Conservation (phyloP, 805 yeast genomes). For the Metschnikowia santaceciliae region DNA sequence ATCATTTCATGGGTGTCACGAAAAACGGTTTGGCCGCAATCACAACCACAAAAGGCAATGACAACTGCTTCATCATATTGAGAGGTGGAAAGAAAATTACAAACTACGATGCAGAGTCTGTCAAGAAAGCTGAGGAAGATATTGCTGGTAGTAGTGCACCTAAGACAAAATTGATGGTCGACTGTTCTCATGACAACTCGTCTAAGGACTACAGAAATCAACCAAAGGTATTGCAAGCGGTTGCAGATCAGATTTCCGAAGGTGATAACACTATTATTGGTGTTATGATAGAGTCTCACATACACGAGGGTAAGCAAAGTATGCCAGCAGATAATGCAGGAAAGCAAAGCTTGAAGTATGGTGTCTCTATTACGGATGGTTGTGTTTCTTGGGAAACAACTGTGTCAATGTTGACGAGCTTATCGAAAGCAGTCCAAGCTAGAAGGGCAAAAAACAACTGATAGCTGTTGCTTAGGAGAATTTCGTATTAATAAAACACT, state of each 20-base stretch:
- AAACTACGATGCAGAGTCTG: constrained; percentile 76
- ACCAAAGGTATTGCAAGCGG: constrained; percentile 76
- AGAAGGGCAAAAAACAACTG: constrained; percentile 36
- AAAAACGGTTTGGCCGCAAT: constrained; percentile 96
- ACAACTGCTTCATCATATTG: constrained; percentile 83
- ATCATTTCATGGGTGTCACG: constrained; percentile 91
- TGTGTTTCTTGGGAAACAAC: constrained; percentile 92
- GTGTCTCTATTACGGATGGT: constrained; percentile 96
- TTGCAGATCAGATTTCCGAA: constrained; percentile 71
- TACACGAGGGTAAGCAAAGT: constrained; percentile 86
- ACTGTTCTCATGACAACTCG: constrained; percentile 97
- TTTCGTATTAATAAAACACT: background rate
- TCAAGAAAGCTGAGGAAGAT: constrained; percentile 50
- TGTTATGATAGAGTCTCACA: constrained; percentile 93
- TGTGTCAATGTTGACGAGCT: constrained; percentile 59
- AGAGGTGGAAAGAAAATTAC: constrained; percentile 96
- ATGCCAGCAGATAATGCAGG: constrained; percentile 67
- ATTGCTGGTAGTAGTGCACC: constrained; percentile 45
- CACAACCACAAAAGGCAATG: constrained; percentile 91
- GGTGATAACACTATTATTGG: constrained; percentile 85
- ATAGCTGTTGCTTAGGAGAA: background rate
- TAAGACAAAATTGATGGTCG: constrained; percentile 74
- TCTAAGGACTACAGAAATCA: constrained; percentile 88
- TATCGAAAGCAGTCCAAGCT: constrained; percentile 75
- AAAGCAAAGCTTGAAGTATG: constrained; percentile 71